Evolutionary conservation across 352 stramenopile species (phyloP).

Genomic region (Phytopythium aichiense): DNA sequence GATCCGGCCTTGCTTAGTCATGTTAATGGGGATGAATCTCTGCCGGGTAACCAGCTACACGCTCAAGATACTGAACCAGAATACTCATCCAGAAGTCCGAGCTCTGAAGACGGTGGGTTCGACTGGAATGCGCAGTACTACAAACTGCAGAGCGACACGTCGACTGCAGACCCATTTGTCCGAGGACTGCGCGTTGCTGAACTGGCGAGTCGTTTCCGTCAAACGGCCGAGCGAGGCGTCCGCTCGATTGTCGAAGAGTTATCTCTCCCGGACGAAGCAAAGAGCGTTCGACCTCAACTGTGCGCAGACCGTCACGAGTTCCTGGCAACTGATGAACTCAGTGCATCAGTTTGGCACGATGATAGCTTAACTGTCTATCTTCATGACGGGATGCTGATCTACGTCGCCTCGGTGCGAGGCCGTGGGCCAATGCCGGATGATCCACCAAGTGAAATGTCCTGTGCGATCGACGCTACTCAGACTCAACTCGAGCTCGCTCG

Average conservation of each 20-base stretch:
- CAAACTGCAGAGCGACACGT: not conserved
- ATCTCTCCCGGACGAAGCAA: constrained; percentile 15
- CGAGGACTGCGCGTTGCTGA: not conserved
- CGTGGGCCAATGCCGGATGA: not conserved
- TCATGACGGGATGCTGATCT: constrained; percentile 29
- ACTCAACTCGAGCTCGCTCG: constrained; percentile 18
- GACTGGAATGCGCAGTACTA: not conserved
- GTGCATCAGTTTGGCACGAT: constrained; percentile 5
- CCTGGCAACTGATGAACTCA: constrained; percentile 28
- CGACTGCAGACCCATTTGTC: not conserved
- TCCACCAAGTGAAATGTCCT: not conserved
- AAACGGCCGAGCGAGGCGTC: constrained; percentile 6
- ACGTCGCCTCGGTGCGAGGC: constrained; percentile 15
- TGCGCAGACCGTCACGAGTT: constrained; percentile 28
- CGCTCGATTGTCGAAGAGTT: constrained; percentile 36
- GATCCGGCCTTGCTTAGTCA: not conserved
- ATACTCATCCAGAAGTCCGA: not conserved
- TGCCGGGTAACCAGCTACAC: not conserved
- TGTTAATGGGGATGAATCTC: not conserved
- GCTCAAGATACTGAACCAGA: not conserved
- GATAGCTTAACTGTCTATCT: constrained; percentile 22
- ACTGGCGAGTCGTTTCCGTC: not conserved
- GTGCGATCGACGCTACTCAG: not conserved
- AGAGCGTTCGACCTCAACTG: constrained; percentile 12
- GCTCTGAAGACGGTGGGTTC: not conserved